Conservation (phyloP, 176 grass and related monocot genomes). For the Carex cristatella region DNA sequence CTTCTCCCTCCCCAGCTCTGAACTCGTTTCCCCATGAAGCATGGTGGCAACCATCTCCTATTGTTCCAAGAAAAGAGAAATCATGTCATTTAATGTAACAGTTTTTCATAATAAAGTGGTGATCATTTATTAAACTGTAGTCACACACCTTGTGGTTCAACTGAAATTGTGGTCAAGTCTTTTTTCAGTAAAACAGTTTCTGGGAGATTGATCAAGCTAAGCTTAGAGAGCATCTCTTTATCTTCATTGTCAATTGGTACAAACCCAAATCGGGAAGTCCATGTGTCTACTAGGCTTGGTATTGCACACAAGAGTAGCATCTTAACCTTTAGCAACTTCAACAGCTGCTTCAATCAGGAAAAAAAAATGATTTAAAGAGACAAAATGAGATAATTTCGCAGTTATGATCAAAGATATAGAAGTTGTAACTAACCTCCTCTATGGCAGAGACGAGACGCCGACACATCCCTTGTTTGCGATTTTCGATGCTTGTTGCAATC, state of each 20-base stretch:
- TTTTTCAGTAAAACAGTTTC: conserved; percentile 71
- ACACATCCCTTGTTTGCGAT: conserved; percentile 74
- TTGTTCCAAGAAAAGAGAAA: not conserved
- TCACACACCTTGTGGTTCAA: conserved; percentile 26
- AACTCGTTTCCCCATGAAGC: conserved; percentile 2
- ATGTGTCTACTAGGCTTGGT: conserved; percentile 49
- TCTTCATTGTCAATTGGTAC: conserved; percentile 43
- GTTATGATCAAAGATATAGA: not conserved
- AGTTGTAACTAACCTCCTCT: conserved; percentile 44
- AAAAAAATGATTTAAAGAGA: not conserved
- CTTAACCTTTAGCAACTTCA: conserved; percentile 67
- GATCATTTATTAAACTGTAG: conserved; percentile 4
- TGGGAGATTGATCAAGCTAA: conserved; percentile 50
- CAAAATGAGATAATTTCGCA: not conserved
- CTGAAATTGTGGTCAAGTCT: conserved; percentile 27
- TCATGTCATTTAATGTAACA: not conserved
- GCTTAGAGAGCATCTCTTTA: conserved; percentile 45
- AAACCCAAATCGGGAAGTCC: conserved; percentile 62
- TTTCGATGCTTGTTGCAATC: conserved; percentile 56
- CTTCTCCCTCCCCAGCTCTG: not conserved
- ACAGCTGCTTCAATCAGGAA: conserved; percentile 32
- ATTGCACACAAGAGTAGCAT: conserved; percentile 65
- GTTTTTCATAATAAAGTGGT: not conserved
- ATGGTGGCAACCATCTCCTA: not conserved
- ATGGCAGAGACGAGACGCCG: conserved; percentile 53